Conservation (phyloP, 2,329 filamentous ascomycete species). For the Chrysoporthe puriensis region DNA sequence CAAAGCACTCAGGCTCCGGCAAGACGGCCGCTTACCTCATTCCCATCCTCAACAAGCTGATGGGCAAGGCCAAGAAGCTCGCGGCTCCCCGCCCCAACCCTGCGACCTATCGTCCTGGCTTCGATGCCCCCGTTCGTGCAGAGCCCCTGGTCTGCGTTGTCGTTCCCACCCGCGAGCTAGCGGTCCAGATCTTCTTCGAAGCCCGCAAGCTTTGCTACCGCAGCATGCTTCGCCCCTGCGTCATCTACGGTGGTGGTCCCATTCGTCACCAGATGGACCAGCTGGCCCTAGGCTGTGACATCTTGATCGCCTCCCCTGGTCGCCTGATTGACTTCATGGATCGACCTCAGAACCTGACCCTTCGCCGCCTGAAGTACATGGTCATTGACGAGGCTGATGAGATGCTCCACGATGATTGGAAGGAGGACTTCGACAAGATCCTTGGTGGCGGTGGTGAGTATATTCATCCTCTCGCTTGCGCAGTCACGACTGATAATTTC, state of each 20-base stretch:
- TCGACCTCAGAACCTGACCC: slow-evolving; percentile 67
- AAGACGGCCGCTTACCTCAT: slow-evolving; percentile 95
- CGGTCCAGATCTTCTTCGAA: slow-evolving; percentile 94
- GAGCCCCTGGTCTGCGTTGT: slow-evolving; percentile 89
- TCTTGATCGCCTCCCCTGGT: slow-evolving; percentile 87
- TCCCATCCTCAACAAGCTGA: slow-evolving; percentile 85
- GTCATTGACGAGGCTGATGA: slow-evolving; percentile 96
- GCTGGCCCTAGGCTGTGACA: slow-evolving; percentile 81
- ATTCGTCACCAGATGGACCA: slow-evolving; percentile 70
- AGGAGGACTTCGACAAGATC: slow-evolving; percentile 73
- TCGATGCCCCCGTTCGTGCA: slow-evolving; percentile 61
- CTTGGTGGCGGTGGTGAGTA: slow-evolving; percentile 78
- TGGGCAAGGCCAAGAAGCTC: slow-evolving; percentile 93
- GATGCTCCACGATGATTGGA: slow-evolving; percentile 81
- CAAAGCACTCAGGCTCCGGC: slow-evolving; percentile 72
- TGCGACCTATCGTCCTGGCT: slow-evolving; percentile 53
- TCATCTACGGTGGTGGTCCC: slow-evolving; percentile 84
- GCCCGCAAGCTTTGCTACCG: slow-evolving; percentile 91
- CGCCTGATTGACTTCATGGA: slow-evolving; percentile 84
- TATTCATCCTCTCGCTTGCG: background rate
- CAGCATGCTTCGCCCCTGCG: slow-evolving; percentile 89
- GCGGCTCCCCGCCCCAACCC: slow-evolving; percentile 76
- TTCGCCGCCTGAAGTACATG: slow-evolving; percentile 77
- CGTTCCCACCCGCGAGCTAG: slow-evolving; percentile 85
- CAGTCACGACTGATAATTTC: slow-evolving; percentile 32